Evolutionary conservation across 176 grass and related monocot species (phyloP).

Genomic region (Olyra latifolia): DNA sequence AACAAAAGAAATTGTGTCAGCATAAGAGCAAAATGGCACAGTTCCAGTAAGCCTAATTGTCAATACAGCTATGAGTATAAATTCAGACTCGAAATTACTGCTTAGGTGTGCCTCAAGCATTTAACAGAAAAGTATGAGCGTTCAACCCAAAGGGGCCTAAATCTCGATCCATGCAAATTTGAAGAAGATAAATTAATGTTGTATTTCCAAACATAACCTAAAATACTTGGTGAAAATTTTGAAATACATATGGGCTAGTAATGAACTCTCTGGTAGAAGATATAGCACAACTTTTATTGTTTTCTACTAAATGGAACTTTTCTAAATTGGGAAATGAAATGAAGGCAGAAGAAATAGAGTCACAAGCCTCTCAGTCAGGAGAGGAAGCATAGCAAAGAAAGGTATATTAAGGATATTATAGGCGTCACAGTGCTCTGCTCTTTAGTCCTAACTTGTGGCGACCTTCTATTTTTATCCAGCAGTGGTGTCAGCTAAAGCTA

Average conservation of each 20-base stretch:
- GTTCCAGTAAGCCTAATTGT: not conserved
- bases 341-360: not conserved
- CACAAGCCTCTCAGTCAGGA: conserved; percentile 3
- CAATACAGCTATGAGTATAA: not conserved
- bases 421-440: not conserved
- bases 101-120: not conserved
- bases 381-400: conserved; percentile 1
- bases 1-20: not conserved
- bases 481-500: conserved; percentile 26
- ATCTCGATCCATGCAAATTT: conserved; percentile 7
- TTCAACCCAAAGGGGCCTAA: not conserved
- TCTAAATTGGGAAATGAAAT: not conserved
- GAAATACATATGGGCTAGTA: not conserved
- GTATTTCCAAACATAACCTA: not conserved
- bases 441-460: not conserved
- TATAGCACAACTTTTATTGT: not conserved
- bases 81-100: not conserved
- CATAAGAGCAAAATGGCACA: conserved; percentile 4
- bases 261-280: conserved; percentile 12
- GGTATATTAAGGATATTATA: not conserved
- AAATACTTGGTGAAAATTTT: conserved; percentile 3
- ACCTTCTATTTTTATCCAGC: not conserved
- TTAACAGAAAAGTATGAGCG: not conserved
- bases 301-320: conserved; percentile 2
- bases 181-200: conserved; percentile 6